Evolutionary conservation across 169 alveolate species (phyloP), one percentile per base, ranked within the genome.

Genomic region (Plasmodium sp.): DNA sequence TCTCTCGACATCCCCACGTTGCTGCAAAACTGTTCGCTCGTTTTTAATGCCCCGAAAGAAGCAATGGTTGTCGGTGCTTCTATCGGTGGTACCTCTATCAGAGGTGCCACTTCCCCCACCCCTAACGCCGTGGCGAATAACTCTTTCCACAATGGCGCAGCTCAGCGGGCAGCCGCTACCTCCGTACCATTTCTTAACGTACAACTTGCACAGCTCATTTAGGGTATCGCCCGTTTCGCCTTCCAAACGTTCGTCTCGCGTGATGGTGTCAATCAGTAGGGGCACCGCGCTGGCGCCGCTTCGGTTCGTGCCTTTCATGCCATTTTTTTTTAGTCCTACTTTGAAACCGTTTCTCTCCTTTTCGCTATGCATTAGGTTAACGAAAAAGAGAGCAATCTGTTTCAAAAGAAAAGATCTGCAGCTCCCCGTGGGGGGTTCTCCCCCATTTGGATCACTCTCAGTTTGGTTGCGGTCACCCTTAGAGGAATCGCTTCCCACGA

Each of bases 181-280:
- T 2, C 34, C 22, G 36, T 90, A 79, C 22, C 81, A 41, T 31
- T 39, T 80, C 5, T 48, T 90, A 39, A 48, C 18, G 12, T 79
- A 80, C 27, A 90, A 54, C 34, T 62, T 62, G 31, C 88, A 90
- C 80, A 90, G 67, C 54, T 79, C 73, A 39, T 90, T 90, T 58
- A 33, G 45, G 31, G 43, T 31, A 10, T 5, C 74, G 31, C 34
- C 27, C 14, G 16, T 58, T 43, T 80, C 27, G 18, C 3, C 81
- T 56, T 79, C 51, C 73, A 74, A 14, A 43, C 12, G 18, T 45
- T 79, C 67, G 36, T 80, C 83, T 62, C 36, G 18, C 56, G 72
- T 90, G 12, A 90, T 90, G 43, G 34, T 67, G 9, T 79, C 51
- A 79, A 90, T 45, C 62, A 90, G 48, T 10, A 79, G 41, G 2